Evolutionary conservation across 768 basidiomycete species (phyloP).

Genomic region (Boletus rex-veris): DNA sequence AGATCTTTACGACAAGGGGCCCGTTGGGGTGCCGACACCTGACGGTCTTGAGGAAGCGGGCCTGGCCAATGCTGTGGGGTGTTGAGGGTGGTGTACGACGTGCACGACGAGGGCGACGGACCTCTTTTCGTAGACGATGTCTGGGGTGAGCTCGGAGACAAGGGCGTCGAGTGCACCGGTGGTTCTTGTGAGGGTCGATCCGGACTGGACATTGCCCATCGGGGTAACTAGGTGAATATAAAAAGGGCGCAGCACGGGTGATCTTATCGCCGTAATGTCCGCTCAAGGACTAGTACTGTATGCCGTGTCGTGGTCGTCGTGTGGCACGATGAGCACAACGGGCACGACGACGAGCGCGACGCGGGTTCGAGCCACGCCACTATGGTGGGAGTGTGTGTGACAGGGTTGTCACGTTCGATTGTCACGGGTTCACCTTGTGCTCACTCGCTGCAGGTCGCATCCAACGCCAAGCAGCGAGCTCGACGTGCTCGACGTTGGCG

Average conservation of each 20-base stretch:
- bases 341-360: neutral
- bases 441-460: conserved; percentile 4
- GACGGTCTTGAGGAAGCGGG: conserved; percentile 67
- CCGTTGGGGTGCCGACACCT: conserved; percentile 83
- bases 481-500: conserved; percentile 1
- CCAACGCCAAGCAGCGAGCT: conserved; percentile 2
- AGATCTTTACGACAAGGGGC: conserved; percentile 87
- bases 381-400: conserved; percentile 17
- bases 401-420: conserved; percentile 23
- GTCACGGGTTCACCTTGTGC: conserved; percentile 7
- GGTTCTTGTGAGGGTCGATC: conserved; percentile 51
- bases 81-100: neutral
- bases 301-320: neutral
- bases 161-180: conserved; percentile 86
- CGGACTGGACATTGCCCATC: conserved; percentile 77
- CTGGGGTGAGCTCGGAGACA: conserved; percentile 81
- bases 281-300: neutral
- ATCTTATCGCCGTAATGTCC: neutral
- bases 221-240: neutral
- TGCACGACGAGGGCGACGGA: conserved; percentile 30
- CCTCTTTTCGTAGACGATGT: conserved; percentile 93
- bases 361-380: conserved; percentile 4
- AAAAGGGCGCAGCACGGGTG: neutral
- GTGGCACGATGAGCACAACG: neutral
- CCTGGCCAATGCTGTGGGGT: conserved; percentile 26